Conservation (phyloP, 768 basidiomycete species). For the Dendrothele bispora region DNA sequence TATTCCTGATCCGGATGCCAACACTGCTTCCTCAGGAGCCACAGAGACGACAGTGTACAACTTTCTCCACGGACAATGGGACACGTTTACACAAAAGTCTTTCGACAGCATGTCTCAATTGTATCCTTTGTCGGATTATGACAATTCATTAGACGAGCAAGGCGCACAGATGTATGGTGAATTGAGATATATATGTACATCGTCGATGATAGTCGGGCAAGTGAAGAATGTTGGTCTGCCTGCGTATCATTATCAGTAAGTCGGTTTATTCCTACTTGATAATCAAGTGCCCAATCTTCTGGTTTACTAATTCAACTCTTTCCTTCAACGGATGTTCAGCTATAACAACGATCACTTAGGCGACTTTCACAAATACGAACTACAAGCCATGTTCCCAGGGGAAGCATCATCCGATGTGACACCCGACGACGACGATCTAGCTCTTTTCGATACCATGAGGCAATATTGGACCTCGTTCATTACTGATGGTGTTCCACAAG, state of each 20-base stretch:
- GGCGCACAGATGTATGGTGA: constrained; percentile 48
- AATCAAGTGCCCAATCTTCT: no score
- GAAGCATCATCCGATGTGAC: constrained; percentile 13
- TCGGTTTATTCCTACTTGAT: background rate
- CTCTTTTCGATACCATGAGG: constrained; percentile 37
- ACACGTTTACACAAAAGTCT: constrained; percentile 26
- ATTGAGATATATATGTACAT: constrained; percentile 42
- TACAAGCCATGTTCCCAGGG: constrained; percentile 34
- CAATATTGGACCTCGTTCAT: constrained; percentile 42
- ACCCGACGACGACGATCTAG: constrained; percentile 21
- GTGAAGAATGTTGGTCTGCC: constrained; percentile 15
- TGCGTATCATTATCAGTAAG: constrained; percentile 40
- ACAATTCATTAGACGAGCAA: constrained; percentile 35
- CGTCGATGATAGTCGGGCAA: constrained; percentile 32
- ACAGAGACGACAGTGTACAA: constrained; percentile 40
- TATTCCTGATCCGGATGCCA: constrained; percentile 33
- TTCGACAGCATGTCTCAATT: constrained; percentile 27
- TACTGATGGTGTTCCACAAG: constrained; percentile 28
- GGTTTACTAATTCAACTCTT: background rate
- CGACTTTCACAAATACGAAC: constrained; percentile 35
- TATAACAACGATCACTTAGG: constrained; percentile 41
- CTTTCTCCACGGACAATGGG: constrained; percentile 40
- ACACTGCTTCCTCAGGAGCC: constrained; percentile 37
- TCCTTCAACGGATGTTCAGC: constrained; percentile 22
- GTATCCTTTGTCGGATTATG: constrained; percentile 35